Evolutionary conservation across 208 protist genomes (phyloP).

Genomic region (Entamoeba histolytica): DNA sequence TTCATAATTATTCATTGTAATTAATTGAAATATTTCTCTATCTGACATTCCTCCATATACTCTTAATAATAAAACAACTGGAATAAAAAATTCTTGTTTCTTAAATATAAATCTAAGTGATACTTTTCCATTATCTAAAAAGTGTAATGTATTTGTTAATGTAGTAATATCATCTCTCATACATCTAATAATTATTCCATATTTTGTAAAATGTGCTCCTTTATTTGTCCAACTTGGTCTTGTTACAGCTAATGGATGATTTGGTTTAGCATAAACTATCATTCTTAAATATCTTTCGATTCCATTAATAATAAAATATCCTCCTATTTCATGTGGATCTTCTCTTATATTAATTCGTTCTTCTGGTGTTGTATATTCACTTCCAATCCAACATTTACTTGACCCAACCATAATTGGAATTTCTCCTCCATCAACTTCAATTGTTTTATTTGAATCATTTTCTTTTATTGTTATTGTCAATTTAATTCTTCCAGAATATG

Average conservation of each 20-base stretch:
- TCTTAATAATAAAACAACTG: conserved; percentile 46
- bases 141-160: conserved; percentile 80
- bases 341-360: conserved; percentile 42
- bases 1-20: conserved; percentile 28
- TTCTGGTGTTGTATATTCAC: conserved; percentile 12
- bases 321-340: conserved; percentile 78
- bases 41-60: conserved; percentile 44
- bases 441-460: not conserved
- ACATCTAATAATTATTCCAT: conserved; percentile 70
- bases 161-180: conserved; percentile 64
- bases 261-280: conserved; percentile 67
- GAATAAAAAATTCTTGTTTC: conserved; percentile 52
- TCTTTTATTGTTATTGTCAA: not conserved
- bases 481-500: not conserved
- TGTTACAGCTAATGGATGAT: conserved; percentile 50
- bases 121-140: conserved; percentile 52
- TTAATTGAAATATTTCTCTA: conserved; percentile 48
- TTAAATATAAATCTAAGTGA: conserved; percentile 46
- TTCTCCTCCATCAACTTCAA: not conserved
- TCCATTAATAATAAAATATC: conserved; percentile 93
- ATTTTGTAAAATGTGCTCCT: conserved; percentile 68
- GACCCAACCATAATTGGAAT: not conserved
- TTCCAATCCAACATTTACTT: not conserved
- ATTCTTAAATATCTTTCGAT: conserved; percentile 82
- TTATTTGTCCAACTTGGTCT: conserved; percentile 54